These are phyloP conservation scores for Penstemon barbatus DNA, from an alignment of 257 asterid species.

Conservation along the genomic window DNA sequence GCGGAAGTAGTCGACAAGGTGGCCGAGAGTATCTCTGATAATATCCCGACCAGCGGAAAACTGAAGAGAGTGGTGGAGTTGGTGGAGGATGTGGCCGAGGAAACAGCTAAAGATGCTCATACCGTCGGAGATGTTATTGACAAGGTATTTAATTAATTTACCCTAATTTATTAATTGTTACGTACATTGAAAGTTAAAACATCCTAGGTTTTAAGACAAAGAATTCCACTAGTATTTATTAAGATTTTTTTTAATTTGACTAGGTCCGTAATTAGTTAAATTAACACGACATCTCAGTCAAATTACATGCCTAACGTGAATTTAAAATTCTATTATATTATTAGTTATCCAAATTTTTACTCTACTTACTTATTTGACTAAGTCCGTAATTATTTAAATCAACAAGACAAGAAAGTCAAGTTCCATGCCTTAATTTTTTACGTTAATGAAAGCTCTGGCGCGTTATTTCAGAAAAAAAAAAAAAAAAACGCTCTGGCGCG, in stretches of 20 bases:
- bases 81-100: constrained; percentile 57
- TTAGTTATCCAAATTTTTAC: background rate
- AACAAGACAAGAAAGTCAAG: too few species aligned
- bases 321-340: background rate
- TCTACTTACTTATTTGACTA: too few species aligned
- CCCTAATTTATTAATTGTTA: background rate
- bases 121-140: constrained; percentile 50
- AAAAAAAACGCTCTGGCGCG: too few species aligned
- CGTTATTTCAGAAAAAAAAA: too few species aligned
- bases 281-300: constrained; percentile 4
- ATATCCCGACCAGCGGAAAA: constrained; percentile 51
- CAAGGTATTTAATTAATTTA: constrained; percentile 38
- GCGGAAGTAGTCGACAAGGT: constrained; percentile 56
- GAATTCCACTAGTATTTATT: background rate
- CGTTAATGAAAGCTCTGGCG: too few species aligned
- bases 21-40: constrained; percentile 52
- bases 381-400: too few species aligned
- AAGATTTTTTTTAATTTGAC: constrained; percentile 14
- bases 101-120: constrained; percentile 52
- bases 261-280: constrained; percentile 3
- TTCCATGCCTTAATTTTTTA: too few species aligned
- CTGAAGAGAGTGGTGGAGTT: constrained; percentile 38
- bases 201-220: constrained; percentile 9
- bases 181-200: background rate
- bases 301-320: background rate